Percentiles rank a stretch among this genome's conserved stretches.
Conservation (phyloP, 169 alveolate genomes). For the Cryptosporidium sp. region DNA sequence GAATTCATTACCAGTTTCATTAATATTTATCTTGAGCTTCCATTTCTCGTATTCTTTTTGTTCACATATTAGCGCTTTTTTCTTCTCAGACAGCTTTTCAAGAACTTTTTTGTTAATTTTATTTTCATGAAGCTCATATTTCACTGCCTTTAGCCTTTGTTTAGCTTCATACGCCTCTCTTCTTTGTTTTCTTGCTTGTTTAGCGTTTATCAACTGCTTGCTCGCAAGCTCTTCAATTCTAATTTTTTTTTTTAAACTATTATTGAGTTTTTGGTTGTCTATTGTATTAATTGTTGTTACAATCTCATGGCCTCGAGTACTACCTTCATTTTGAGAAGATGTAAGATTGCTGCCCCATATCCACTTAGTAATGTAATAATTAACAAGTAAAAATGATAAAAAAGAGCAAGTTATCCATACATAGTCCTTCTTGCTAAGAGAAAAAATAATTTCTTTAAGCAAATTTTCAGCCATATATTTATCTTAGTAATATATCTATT, state of each 20-base stretch:
- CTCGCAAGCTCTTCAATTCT: conserved; percentile 27
- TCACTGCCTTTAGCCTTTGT: conserved; percentile 18
- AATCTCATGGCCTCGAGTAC: neutral
- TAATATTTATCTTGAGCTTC: conserved; percentile 2
- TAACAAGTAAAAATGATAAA: conserved; percentile 1
- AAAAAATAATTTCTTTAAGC: conserved; percentile 1
- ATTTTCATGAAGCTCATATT: conserved; percentile 30
- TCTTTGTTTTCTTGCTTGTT: conserved; percentile 45
- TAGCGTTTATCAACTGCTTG: conserved; percentile 35
- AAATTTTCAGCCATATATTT: neutral
- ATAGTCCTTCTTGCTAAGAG: conserved; percentile 28
- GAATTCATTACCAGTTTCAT: conserved; percentile 22
- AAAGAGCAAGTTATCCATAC: conserved; percentile 5
- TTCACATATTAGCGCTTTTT: neutral
- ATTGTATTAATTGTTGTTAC: neutral
- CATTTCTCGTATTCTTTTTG: conserved; percentile 39
- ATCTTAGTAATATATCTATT: neutral
- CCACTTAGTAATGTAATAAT: conserved; percentile 15
- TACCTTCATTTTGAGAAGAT: neutral
- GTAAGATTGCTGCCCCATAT: neutral
- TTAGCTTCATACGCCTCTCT: conserved; percentile 31
- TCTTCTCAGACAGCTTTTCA: conserved; percentile 7
- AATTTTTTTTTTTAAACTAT: conserved; percentile 1
- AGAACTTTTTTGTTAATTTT: conserved; percentile 19
- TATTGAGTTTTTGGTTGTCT: neutral